Base-by-base conservation (phyloP, 768 basidiomycete genomes). In the Tulasnella sp. region DNA sequence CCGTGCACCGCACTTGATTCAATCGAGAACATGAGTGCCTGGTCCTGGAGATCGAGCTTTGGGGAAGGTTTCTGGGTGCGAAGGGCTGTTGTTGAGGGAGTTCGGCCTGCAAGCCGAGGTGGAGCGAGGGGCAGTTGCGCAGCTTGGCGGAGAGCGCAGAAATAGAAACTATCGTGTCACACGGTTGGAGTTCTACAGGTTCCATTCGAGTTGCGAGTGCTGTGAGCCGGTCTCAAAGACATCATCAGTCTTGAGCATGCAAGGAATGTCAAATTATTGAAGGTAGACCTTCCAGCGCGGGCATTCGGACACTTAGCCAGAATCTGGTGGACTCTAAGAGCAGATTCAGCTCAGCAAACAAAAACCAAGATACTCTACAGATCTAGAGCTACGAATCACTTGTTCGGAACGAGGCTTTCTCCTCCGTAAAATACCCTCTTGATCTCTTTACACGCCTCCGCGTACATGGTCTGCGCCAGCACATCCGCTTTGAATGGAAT, bases 361-460 rank as follows among this genome's bases (percentile, higher is more conserved):
- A n/a, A 47, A 12, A 47, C 6, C 4, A 44, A 59, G 29, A 22
- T 17, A 12, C 11, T 26, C 22, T 59, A 59, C 26, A 59, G 32
- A 26, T 8, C 16, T 0, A 59, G 2, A 29, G 22, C 22, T 22
- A 3, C 52, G 22, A 59, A 17, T 1, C 52, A 22, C 22, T 29
- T 22, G 29, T 59, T 12, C 52, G 26, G 32, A 5, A 37, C 29
- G 26, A 59, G 11, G 14, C 52, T 59, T 22, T 59, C 26, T 3
- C 52, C 69, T 37, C 69, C 69, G 19, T 63, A 22, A 71, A 73
- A 70, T 14, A 70, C 59, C 36, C 73, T 35, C 5, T 40, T 63
- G 14, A 74, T 67, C 68, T 74, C 62, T 16, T 32, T 40, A 44
- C 73, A 74, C 22, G 73, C 73, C 63, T 71, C 73, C 37, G 11